A percentile compares a stretch with the other conserved stretches of the same genome.
Evolutionary conservation across 2,329 filamentous ascomycete species (phyloP).

Genomic region (Leptographium procerum): DNA sequence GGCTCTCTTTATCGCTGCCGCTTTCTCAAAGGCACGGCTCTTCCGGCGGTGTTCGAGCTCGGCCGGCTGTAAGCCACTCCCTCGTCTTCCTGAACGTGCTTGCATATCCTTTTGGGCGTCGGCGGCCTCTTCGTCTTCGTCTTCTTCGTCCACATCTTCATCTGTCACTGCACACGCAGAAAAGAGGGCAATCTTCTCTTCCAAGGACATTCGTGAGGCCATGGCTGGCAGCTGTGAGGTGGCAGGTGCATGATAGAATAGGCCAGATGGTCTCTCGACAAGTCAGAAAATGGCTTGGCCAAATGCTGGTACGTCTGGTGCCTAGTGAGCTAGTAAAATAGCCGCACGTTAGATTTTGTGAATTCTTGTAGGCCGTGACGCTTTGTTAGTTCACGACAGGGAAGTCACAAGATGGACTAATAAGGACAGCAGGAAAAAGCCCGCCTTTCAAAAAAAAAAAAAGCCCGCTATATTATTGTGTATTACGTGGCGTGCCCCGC

Average conservation of each 20-base stretch:
- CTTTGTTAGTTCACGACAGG: neutral
- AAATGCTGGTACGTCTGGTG: too few relatives aligned
- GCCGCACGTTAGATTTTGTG: neutral
- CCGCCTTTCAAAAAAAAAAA: neutral
- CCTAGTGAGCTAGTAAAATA: neutral
- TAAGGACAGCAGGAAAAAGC: neutral
- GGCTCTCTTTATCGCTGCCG: neutral
- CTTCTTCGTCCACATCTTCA: neutral
- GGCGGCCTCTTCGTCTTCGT: neutral
- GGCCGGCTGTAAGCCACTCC: neutral
- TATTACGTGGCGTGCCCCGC: neutral
- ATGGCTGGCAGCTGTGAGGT: neutral
- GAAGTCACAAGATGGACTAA: neutral
- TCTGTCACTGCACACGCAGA: neutral
- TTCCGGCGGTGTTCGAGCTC: conserved; percentile 24
- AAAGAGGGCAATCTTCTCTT: conserved; percentile 7
- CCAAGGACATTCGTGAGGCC: neutral
- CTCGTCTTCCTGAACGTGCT: neutral
- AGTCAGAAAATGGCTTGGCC: neutral
- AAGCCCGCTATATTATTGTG: neutral
- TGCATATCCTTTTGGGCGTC: too few relatives aligned
- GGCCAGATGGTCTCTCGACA: neutral
- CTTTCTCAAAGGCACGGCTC: conserved; percentile 16
- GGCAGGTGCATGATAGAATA: neutral
- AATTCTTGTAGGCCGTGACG: neutral